Evolutionary conservation across 306 rosid species (phyloP).

Genomic region (Ormosia emarginata): DNA sequence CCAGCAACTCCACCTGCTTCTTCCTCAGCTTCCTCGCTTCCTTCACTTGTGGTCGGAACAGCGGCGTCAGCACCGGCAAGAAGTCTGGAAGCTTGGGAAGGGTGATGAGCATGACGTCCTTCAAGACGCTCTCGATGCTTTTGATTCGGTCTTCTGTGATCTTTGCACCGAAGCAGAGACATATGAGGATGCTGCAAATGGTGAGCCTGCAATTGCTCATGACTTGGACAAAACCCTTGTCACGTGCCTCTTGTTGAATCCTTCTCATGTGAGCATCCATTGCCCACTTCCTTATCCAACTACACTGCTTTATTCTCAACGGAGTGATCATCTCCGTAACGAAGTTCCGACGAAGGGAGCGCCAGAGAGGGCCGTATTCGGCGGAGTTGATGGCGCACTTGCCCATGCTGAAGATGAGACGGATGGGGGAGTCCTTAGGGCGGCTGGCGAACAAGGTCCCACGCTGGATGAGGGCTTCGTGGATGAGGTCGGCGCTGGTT

Average conservation of each 20-base stretch:
- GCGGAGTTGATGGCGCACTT: slow-evolving; percentile 97
- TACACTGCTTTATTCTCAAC: slow-evolving; percentile 62
- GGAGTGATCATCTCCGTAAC: slow-evolving; percentile 84
- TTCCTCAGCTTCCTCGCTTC: slow-evolving; percentile 57
- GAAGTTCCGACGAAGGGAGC: slow-evolving; percentile 73
- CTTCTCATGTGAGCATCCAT: slow-evolving; percentile 61
- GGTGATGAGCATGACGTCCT: slow-evolving; percentile 75
- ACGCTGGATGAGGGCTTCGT: slow-evolving; percentile 82
- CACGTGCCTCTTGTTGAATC: slow-evolving; percentile 40
- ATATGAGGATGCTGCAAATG: slow-evolving; percentile 77
- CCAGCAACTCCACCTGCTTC: slow-evolving; percentile 63
- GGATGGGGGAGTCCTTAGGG: slow-evolving; percentile 92
- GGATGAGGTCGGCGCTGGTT: slow-evolving; percentile 78
- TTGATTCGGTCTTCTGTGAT: slow-evolving; percentile 61
- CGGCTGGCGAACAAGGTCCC: slow-evolving; percentile 77
- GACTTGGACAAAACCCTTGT: slow-evolving; percentile 55
- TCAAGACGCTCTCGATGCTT: slow-evolving; percentile 58
- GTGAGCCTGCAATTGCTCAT: slow-evolving; percentile 82
- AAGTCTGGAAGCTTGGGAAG: slow-evolving; percentile 87
- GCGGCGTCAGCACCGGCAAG: slow-evolving; percentile 63
- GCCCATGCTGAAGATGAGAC: slow-evolving; percentile 84
- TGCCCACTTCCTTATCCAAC: slow-evolving; percentile 95
- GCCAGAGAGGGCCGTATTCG: slow-evolving; percentile 86
- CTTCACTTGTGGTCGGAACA: slow-evolving; percentile 52
- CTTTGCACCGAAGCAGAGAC: slow-evolving; percentile 82